A percentile compares a stretch with the other conserved stretches of the same genome.
Conservation (phyloP, 108 stramenopile species). For the Cyclotella sp. region DNA sequence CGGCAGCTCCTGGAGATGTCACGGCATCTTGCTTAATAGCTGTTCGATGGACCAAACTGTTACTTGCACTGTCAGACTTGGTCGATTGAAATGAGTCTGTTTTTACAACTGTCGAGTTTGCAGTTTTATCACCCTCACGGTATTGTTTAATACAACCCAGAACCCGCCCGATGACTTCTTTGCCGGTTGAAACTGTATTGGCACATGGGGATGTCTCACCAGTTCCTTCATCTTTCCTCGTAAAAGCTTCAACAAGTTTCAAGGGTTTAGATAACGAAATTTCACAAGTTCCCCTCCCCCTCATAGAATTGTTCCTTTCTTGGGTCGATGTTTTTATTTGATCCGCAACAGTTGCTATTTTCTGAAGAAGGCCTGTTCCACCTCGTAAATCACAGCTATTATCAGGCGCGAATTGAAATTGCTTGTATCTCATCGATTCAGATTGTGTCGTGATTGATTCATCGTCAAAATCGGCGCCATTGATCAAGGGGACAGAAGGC, state of each 20-base stretch:
- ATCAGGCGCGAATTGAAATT: background rate
- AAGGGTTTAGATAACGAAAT: constrained; percentile 4
- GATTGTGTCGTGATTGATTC: constrained; percentile 35
- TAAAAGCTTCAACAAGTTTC: constrained; percentile 10
- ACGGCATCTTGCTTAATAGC: background rate
- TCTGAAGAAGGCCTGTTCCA: constrained; percentile 1
- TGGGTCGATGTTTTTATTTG: constrained; percentile 19
- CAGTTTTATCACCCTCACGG: background rate
- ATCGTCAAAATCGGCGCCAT: constrained; percentile 47
- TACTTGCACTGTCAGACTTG: constrained; percentile 2
- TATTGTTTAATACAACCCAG: constrained; percentile 10
- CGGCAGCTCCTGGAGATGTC: no score
- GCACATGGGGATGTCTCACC: background rate
- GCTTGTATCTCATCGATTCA: background rate
- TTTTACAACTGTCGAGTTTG: background rate
- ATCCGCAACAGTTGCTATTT: constrained; percentile 16
- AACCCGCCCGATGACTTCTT: constrained; percentile 13
- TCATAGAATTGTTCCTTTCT: background rate
- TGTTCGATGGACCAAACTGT: constrained; percentile 9
- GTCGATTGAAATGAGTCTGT: background rate
- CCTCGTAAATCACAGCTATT: background rate
- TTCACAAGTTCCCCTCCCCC: background rate
- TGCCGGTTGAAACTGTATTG: background rate
- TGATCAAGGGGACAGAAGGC: constrained; percentile 21
- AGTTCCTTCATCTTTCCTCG: constrained; percentile 4